Base-by-base conservation (phyloP, 2,329 filamentous ascomycete genomes). In the Phaeosphaeria sp. region DNA sequence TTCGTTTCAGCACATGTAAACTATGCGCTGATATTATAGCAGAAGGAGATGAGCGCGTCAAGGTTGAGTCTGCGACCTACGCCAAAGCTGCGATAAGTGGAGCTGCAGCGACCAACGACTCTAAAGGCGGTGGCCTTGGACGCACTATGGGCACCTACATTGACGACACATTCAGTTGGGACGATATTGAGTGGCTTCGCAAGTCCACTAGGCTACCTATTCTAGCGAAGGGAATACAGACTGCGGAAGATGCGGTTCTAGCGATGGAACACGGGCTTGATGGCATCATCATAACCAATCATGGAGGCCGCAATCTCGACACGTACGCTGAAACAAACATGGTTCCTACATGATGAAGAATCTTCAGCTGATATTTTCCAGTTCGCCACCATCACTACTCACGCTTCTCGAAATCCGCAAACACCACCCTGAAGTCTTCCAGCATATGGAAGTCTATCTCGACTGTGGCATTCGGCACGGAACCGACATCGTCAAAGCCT, bases 401-500 rank as follows among this genome's bases (percentile, higher is more conserved):
- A 82, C 86, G 0, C 69, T 91, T 3, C 74, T 91, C 1, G 88
- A 91, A 74, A 79, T 91, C 59, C 86, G 87, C 56, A 82, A 82
- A 63, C 84, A 83, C 61, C 87, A 84, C 43, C 87, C 88, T 0
- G 79, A 85, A 53, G 80, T 91, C 0, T 86, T 90, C 51, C 81
- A 83, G 24, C 75, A 76, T 51, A 79, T 90, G 71, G 86, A 89
- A 66, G 83, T 91, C 0, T 86, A 84, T 51, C 77, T 91, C 3
- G 88, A 91, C 60, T 87, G 88, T 0, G 89, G 89, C 0, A 81
- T 91, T 27, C 81, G 82, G n/a, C 78, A 87, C 18, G 89, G 89
- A 0, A 86, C 86, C 0, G 88, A 91, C 66, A 84, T 91, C 2
- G 81, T 91, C 36, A 51, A 51, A 17, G 49, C 39, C 1, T 22